phyloP scores from a whole-genome alignment of 352 stramenopile species.

The Pythium plurisporium region DNA sequence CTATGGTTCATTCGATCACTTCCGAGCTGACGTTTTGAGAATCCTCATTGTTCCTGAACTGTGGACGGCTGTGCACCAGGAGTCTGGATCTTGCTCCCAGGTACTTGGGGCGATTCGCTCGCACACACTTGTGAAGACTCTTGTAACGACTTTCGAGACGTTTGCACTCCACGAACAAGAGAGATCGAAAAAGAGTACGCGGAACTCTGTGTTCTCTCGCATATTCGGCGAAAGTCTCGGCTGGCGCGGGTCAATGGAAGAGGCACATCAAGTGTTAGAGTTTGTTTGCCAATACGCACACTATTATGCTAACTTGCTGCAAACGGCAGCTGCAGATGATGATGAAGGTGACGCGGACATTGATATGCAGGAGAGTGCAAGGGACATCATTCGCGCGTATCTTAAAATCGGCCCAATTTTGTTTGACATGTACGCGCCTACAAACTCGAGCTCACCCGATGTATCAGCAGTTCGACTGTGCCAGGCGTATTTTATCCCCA shows the following conservation, averaged over 20 bases:
- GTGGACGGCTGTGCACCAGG: background rate
- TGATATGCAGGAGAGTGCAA: background rate
- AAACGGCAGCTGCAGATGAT: background rate
- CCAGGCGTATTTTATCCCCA: constrained; percentile 17
- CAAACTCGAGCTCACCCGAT: background rate
- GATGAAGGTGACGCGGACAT: background rate
- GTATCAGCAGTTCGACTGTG: constrained; percentile 4
- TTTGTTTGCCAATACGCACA: background rate
- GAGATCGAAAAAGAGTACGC: background rate
- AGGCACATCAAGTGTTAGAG: background rate
- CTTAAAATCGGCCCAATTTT: constrained; percentile 10
- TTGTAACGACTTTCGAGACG: background rate
- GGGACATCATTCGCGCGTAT: constrained; percentile 9
- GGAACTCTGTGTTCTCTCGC: background rate
- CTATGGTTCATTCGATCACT: constrained; percentile 26
- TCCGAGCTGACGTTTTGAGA: constrained; percentile 30
- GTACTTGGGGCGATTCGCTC: no score
- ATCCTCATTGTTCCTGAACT: constrained; percentile 26
- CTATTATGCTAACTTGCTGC: background rate
- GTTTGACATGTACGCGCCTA: background rate
- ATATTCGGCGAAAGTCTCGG: constrained; percentile 4
- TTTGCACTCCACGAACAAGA: background rate
- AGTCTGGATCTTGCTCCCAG: background rate
- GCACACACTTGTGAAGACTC: background rate
- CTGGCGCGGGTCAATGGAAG: background rate